Conservation (phyloP, 306 rosid genomes). For the Cercis canadensis region DNA sequence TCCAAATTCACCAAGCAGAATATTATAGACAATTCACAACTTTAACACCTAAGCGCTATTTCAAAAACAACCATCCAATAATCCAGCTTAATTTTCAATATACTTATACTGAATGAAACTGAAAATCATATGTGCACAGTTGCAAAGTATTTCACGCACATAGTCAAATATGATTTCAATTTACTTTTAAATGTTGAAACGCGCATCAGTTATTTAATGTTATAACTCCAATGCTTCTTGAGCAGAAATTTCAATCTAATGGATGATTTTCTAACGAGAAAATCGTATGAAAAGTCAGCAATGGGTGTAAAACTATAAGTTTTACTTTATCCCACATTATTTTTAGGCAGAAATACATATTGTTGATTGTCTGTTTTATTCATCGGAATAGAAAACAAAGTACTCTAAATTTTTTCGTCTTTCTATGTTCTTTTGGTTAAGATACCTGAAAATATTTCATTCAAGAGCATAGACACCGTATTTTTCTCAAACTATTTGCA, state of each 20-base stretch:
- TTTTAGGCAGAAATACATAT: no score
- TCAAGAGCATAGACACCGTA: no score
- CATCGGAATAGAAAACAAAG: not conserved
- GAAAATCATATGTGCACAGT: not conserved
- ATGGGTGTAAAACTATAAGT: no score
- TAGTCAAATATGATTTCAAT: not conserved
- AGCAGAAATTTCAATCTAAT: no score
- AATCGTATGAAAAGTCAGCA: no score
- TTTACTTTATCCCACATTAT: no score
- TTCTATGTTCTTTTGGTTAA: no score
- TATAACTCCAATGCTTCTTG: not conserved
- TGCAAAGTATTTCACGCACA: not conserved
- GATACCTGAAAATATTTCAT: no score
- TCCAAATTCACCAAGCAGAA: slow-evolving; percentile 30
- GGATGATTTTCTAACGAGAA: no score
- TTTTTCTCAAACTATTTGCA: no score
- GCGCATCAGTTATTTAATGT: not conserved
- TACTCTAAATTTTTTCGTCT: not conserved
- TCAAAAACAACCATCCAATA: slow-evolving; percentile 7
- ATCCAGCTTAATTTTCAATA: slow-evolving; percentile 2
- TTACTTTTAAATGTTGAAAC: not conserved
- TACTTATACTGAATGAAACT: slow-evolving; percentile 1
- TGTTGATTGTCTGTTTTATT: not conserved
- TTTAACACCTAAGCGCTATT: not conserved
- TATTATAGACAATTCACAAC: slow-evolving; percentile 20